phyloP scores from a whole-genome alignment of 2,329 filamentous ascomycete genomes.

The Alternaria arbusti region DNA sequence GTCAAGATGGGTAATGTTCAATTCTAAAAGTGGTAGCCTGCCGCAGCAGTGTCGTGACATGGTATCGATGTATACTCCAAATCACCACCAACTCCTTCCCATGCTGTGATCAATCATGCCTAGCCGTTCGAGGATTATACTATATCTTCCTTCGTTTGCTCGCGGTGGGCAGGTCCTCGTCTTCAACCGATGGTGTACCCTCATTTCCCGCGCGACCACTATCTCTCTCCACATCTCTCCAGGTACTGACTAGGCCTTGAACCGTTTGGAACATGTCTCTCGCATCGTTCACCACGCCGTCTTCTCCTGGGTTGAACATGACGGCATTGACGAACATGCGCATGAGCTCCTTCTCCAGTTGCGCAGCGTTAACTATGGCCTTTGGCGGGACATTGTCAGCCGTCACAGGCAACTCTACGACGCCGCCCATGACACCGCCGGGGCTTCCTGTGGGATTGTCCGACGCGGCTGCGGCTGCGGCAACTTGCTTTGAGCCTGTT shows the following conservation, averaged over 20 bases:
- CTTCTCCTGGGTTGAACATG: constrained; percentile 97
- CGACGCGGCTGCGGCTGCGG: constrained; percentile 51
- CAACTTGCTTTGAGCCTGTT: constrained; percentile 65
- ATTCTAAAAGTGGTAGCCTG: not conserved
- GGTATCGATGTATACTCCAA: not conserved
- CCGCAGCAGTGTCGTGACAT: not conserved
- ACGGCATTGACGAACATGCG: constrained; percentile 98
- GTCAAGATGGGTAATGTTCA: not conserved
- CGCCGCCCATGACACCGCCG: constrained; percentile 57
- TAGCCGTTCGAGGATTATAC: constrained; percentile 11
- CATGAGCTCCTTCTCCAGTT: constrained; percentile 90
- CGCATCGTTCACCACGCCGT: constrained; percentile 86
- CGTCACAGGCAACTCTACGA: constrained; percentile 65
- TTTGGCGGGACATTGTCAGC: constrained; percentile 83
- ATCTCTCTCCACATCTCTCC: constrained; percentile 71
- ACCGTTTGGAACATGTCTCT: constrained; percentile 89
- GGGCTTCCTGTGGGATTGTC: constrained; percentile 66
- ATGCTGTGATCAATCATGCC: not conserved
- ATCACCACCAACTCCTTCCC: not conserved
- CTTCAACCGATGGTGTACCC: constrained; percentile 36
- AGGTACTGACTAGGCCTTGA: constrained; percentile 76
- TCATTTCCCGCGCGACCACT: constrained; percentile 36
- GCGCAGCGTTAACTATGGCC: constrained; percentile 89
- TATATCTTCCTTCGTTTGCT: constrained; percentile 42
- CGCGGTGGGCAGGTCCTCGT: constrained; percentile 30